Percentiles rank a stretch among this genome's conserved stretches.
Conservation (phyloP, 1,284 basidiomycete species). For the Fomitiporia mediterranea region DNA sequence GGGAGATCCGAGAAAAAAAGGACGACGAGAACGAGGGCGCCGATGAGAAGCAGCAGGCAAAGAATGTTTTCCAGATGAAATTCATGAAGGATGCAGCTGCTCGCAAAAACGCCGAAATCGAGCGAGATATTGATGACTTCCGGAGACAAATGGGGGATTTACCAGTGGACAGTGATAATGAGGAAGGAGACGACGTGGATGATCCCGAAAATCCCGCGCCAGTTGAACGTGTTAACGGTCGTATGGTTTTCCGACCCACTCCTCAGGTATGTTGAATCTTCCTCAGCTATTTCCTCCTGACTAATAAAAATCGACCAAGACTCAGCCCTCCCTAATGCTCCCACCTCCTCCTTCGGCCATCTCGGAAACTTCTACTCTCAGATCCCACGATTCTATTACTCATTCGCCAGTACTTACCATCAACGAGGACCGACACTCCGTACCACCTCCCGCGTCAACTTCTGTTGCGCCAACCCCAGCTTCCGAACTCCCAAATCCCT, state of each 20-base stretch:
- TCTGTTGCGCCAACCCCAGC: slow-evolving; percentile 16
- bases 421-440: slow-evolving; percentile 3
- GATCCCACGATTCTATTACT: slow-evolving; percentile 26
- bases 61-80: slow-evolving; percentile 86
- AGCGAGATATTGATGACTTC: slow-evolving; percentile 66
- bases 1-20: slow-evolving; percentile 38
- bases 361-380: slow-evolving; percentile 61
- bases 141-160: slow-evolving; percentile 56
- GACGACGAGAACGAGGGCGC: slow-evolving; percentile 26
- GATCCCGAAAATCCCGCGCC: slow-evolving; percentile 32
- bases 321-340: neutral
- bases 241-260: slow-evolving; percentile 39
- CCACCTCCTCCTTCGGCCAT: slow-evolving; percentile 35
- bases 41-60: slow-evolving; percentile 39
- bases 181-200: slow-evolving; percentile 33
- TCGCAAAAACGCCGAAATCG: slow-evolving; percentile 53
- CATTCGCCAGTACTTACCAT: slow-evolving; percentile 23
- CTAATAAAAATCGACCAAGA: neutral
- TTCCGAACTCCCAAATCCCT: slow-evolving; percentile 55
- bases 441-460: neutral
- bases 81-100: slow-evolving; percentile 91
- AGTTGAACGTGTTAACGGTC: slow-evolving; percentile 36
- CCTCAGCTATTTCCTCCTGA: neutral
- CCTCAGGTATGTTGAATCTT: slow-evolving; percentile 9
- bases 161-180: slow-evolving; percentile 32